Conservation (phyloP, 371 early-diverging fungal genomes). For the Dinochytrium kinnereticum region DNA sequence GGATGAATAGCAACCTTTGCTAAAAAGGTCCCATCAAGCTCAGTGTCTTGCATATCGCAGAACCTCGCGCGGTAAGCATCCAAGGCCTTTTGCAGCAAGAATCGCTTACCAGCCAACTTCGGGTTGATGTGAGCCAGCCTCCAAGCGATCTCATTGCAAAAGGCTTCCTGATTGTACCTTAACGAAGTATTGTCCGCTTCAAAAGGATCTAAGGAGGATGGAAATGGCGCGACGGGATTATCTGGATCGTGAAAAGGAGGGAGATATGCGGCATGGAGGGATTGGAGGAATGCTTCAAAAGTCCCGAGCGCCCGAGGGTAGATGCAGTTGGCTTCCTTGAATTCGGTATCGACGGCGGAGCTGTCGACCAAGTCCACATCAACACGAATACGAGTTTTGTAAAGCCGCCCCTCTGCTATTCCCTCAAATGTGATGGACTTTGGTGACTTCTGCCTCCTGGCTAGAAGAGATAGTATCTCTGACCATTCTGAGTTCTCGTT, state of each 20-base stretch:
- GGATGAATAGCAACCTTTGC: background rate
- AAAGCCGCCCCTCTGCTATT: slow-evolving; percentile 53
- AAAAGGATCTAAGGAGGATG: background rate
- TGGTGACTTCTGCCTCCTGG: slow-evolving; percentile 36
- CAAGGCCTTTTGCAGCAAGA: slow-evolving; percentile 70
- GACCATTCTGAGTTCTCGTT: slow-evolving; percentile 9
- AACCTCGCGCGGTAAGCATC: slow-evolving; percentile 59
- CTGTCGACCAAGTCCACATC: slow-evolving; percentile 63
- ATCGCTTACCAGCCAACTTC: slow-evolving; percentile 56
- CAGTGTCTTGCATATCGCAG: slow-evolving; percentile 3
- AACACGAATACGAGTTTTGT: slow-evolving; percentile 62
- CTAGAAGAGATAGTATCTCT: background rate
- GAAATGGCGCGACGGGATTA: background rate
- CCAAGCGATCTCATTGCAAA: slow-evolving; percentile 75
- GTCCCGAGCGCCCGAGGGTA: slow-evolving; percentile 64
- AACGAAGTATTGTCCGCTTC: slow-evolving; percentile 23
- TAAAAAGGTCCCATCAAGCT: slow-evolving; percentile 5
- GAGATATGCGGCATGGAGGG: background rate
- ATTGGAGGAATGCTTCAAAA: background rate
- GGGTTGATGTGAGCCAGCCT: slow-evolving; percentile 74
- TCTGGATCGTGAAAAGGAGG: slow-evolving; percentile 3
- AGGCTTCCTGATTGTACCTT: slow-evolving; percentile 65
- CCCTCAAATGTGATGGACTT: slow-evolving; percentile 61
- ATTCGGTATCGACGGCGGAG: slow-evolving; percentile 55
- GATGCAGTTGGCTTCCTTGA: slow-evolving; percentile 65